These are phyloP conservation scores for Isatis tinctoria DNA, from an alignment of 345 rosid species.

Conservation along the genomic window DNA sequence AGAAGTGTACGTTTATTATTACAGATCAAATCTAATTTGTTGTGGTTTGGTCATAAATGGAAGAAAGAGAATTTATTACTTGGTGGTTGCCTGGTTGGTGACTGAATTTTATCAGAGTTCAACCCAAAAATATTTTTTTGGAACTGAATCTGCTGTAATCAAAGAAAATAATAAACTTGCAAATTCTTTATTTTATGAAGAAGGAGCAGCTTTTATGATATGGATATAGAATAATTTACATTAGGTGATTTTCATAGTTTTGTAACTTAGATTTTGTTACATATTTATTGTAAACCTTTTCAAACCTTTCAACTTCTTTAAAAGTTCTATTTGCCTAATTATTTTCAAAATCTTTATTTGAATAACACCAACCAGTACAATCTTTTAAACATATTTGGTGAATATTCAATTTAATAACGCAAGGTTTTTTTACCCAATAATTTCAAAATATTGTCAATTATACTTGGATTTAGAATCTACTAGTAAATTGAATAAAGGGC, in stretches of 20 bases:
- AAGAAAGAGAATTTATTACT: slow-evolving; percentile 5
- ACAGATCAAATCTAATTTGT: not conserved
- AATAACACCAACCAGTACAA: not conserved
- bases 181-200: not conserved
- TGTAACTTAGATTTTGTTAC: not conserved
- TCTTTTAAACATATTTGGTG: not conserved
- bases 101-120: not conserved
- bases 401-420: not conserved
- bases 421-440: not conserved
- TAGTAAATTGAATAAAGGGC: not conserved
- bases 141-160: not conserved
- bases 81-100: slow-evolving; percentile 3
- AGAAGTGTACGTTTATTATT: not conserved
- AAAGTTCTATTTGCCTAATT: not conserved
- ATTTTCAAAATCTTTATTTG: not conserved
- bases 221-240: not conserved
- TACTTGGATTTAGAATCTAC: not conserved
- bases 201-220: not conserved
- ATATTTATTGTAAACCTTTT: not conserved
- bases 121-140: not conserved
- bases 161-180: not conserved
- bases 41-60: not conserved
- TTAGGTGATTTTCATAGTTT: not conserved
- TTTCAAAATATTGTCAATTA: not conserved
- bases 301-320: not conserved